Evolutionary conservation across 306 rosid genomes (phyloP).

Genomic region (Rosa multiflora): DNA sequence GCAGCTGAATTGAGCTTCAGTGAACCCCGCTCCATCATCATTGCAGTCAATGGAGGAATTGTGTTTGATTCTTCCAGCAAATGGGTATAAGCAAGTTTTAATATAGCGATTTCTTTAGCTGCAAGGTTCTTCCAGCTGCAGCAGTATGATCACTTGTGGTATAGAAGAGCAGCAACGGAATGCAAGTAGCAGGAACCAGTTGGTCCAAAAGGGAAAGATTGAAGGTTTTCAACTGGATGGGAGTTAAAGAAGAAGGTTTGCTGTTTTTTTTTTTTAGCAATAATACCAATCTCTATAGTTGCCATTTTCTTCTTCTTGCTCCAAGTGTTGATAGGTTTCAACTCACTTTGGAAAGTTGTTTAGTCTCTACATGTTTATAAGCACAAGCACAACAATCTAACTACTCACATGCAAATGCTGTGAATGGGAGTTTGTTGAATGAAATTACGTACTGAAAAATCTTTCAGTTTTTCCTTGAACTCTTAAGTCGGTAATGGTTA

Average conservation of each 20-base stretch:
- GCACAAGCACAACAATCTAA: neutral
- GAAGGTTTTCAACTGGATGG: slow-evolving; percentile 6
- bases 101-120: slow-evolving; percentile 29
- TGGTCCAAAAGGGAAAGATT: slow-evolving; percentile 28
- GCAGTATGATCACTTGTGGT: neutral
- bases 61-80: slow-evolving; percentile 40
- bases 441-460: neutral
- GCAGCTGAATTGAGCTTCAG: slow-evolving; percentile 26
- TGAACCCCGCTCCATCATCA: slow-evolving; percentile 31
- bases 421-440: neutral
- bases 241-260: slow-evolving; percentile 33
- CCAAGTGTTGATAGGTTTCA: neutral
- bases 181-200: neutral
- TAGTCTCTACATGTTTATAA: neutral
- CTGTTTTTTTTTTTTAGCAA: neutral
- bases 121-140: neutral
- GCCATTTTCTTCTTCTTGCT: neutral
- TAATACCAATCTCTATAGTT: neutral
- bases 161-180: slow-evolving; percentile 12
- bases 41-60: slow-evolving; percentile 25
- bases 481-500: neutral
- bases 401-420: neutral
- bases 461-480: neutral
- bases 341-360: neutral
- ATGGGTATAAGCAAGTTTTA: slow-evolving; percentile 35